phyloP scores from a whole-genome alignment of 176 grass and related monocot species.

The Urochloa ruziziensis region DNA sequence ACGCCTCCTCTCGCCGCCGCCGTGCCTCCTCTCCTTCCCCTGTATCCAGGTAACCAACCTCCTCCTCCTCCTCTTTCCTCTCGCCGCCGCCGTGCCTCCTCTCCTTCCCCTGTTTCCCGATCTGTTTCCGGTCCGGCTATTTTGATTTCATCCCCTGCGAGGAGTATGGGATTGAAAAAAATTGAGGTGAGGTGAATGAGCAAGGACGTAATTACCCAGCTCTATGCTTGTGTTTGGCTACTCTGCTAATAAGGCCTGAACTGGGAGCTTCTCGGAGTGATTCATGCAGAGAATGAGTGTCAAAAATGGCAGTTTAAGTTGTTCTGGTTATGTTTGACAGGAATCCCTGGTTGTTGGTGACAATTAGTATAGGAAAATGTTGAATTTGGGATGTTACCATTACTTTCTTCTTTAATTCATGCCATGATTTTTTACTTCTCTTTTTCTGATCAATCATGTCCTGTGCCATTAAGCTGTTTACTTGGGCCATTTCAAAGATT shows the following conservation, averaged over 20 bases:
- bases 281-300: slow-evolving; percentile 3
- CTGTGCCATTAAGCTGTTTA: no score
- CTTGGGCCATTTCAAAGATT: no score
- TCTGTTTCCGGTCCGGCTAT: slow-evolving; percentile 42
- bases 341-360: background rate
- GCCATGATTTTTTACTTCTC: background rate
- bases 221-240: background rate
- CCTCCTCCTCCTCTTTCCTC: no score
- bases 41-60: no score
- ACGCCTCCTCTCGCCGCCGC: no score
- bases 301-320: background rate
- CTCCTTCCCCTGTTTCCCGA: background rate
- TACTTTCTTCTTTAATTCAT: background rate
- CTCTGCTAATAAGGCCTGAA: background rate
- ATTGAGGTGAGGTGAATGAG: slow-evolving; percentile 33
- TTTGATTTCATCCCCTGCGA: slow-evolving; percentile 28
- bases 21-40: no score
- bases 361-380: background rate
- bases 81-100: no score
- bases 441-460: background rate
- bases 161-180: background rate
- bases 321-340: background rate
- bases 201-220: slow-evolving; percentile 33
- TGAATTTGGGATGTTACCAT: slow-evolving; percentile 1
- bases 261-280: background rate